These are phyloP conservation scores for Eucalyptus tenuipes DNA, from an alignment of 345 rosid species.

Conservation along the genomic window DNA sequence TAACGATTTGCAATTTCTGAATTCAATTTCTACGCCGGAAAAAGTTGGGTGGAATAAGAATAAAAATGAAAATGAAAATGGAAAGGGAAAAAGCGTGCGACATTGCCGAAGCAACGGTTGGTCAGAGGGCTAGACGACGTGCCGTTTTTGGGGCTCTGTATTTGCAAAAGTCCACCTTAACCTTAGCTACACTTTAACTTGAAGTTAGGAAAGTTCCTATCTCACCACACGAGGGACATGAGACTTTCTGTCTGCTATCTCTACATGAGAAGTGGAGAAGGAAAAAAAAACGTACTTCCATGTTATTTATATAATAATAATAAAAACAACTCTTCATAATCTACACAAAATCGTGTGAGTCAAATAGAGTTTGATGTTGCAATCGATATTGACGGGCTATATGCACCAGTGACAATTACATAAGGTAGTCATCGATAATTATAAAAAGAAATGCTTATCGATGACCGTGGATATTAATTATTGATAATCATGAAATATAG, in stretches of 20 bases:
- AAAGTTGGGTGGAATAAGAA: neutral
- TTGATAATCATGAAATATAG: neutral
- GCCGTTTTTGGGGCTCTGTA: neutral
- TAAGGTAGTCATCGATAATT: fast-evolving
- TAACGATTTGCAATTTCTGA: neutral
- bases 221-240: neutral
- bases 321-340: neutral
- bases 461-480: fast-evolving
- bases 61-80: neutral
- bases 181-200: neutral
- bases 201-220: neutral
- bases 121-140: neutral
- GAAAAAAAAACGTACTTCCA: neutral
- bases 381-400: fast-evolving
- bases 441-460: neutral
- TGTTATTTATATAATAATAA: neutral
- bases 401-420: fast-evolving
- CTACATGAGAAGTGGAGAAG: neutral
- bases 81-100: neutral
- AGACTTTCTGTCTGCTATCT: neutral
- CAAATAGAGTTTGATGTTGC: neutral
- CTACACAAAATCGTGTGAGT: fast-evolving
- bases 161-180: neutral
- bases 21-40: neutral
- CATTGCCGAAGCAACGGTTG: neutral